Evolutionary conservation across 768 basidiomycete genomes (phyloP), one percentile per base, ranked within the genome.

Genomic region (Mycena epipterygia): DNA sequence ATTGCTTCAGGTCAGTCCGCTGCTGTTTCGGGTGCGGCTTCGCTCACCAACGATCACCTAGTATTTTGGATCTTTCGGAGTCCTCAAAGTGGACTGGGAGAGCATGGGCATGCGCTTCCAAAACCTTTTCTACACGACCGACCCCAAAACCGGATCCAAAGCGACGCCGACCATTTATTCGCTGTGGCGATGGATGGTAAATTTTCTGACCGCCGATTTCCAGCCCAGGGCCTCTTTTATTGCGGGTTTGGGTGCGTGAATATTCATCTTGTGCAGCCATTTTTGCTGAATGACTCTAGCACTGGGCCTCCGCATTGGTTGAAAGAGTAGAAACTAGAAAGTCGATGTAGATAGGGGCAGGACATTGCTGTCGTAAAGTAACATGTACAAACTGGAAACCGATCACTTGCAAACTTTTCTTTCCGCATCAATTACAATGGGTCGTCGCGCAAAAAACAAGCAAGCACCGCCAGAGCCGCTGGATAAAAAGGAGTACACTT

Each of bases 151-250:
- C 0, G 92, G 92, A 2, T 78, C 77, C 13, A 85, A 77, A 68
- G 86, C 81, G 57, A 86, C 95, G 4, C 93, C 94, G 2, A 94
- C 89, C 5, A 79, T 95, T 61, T 78, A 79, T 23, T 88, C 90
- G 3, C 76, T 93, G 29, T 95, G 93, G 88, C 85, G 77, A 42
- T 90, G 91, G 87, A 73, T 91, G 27, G 79, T 93, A 27, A 84
- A 95, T 80, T 98, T 98, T 83, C 81, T 98, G 79, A 94, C 93
- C 0, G 94, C 96, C 9, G 95, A 98, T 78, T 97, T 98, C 81
- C 97, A 96, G 76, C 93, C 92, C 49, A 84, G 96, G 70, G 96
- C 96, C 2, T 91, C 93, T 17, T 98, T 98, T 81, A 75, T 96
- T 37, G 95, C 91, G 5, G 97, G 97, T 12, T 85, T 98, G 67